These are phyloP conservation scores for Strobilomyces confusus DNA, from an alignment of 768 basidiomycete genomes.

Conservation along the genomic window DNA sequence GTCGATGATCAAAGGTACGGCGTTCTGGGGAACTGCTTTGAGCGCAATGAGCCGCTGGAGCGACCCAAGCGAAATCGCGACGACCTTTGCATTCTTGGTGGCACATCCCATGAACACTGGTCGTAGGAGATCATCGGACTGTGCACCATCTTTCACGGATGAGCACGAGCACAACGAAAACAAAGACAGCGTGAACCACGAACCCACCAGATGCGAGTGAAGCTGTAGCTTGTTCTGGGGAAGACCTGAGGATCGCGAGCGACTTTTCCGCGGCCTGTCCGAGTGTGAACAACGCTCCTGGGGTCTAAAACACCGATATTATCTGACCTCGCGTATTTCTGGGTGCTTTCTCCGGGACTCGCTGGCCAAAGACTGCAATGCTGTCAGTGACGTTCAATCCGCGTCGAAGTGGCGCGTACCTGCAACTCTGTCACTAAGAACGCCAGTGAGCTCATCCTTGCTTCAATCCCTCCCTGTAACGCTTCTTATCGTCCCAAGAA, in stretches of 20 bases:
- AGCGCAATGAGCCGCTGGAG: constrained; percentile 87
- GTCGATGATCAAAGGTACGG: constrained; percentile 73
- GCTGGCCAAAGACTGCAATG: constrained; percentile 71
- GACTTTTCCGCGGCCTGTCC: constrained; percentile 83
- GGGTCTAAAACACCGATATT: neutral
- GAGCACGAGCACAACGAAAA: constrained; percentile 3
- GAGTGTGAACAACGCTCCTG: constrained; percentile 5
- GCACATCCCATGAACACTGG: constrained; percentile 94
- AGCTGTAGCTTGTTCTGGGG: constrained; percentile 73
- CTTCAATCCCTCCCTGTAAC: neutral
- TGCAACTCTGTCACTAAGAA: constrained; percentile 75
- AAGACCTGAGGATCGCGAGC: constrained; percentile 71
- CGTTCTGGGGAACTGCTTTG: constrained; percentile 77
- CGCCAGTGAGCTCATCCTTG: constrained; percentile 59
- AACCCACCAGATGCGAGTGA: constrained; percentile 66
- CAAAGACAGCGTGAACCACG: constrained; percentile 18
- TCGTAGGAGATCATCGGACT: constrained; percentile 74
- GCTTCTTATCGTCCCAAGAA: neutral
- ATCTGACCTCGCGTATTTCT: constrained; percentile 85
- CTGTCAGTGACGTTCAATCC: constrained; percentile 2
- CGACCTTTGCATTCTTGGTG: constrained; percentile 90
- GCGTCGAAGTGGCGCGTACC: constrained; percentile 30
- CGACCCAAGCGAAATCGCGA: constrained; percentile 87
- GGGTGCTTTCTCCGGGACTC: constrained; percentile 88
- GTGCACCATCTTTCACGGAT: constrained; percentile 56